A percentile compares a stretch with the other conserved stretches of the same genome.
Conservation (phyloP, 768 basidiomycete species). For the Gyrodon lividus region DNA sequence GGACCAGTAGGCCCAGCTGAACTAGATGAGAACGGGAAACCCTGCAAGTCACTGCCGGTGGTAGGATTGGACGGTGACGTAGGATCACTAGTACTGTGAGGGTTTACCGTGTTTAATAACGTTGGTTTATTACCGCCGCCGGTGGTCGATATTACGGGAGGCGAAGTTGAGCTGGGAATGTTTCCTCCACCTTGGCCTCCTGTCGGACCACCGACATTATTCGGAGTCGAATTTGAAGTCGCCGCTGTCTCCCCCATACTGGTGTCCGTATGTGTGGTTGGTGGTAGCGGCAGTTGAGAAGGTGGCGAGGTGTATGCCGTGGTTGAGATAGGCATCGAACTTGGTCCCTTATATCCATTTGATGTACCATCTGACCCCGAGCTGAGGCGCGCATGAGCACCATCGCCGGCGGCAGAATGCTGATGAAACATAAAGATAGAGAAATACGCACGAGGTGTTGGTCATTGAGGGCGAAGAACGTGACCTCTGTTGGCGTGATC, state of each 20-base stretch:
- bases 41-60: background rate
- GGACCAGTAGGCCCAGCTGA: background rate
- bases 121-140: background rate
- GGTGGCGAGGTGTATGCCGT: background rate
- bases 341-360: background rate
- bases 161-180: background rate
- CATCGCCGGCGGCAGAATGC: background rate
- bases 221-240: background rate
- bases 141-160: background rate
- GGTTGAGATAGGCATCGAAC: background rate
- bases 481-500: background rate
- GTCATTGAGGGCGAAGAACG: background rate
- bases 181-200: background rate
- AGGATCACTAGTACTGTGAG: background rate
- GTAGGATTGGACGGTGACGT: background rate
- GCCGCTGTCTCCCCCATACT: background rate
- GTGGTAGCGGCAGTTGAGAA: background rate
- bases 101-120: background rate
- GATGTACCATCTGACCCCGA: background rate
- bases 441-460: conserved; percentile 1
- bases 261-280: background rate
- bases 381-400: background rate
- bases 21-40: background rate
- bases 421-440: background rate
- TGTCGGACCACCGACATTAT: background rate